phyloP scores from a whole-genome alignment of 495 filamentous ascomycete genomes.

The Annulohypoxylon bovei region DNA sequence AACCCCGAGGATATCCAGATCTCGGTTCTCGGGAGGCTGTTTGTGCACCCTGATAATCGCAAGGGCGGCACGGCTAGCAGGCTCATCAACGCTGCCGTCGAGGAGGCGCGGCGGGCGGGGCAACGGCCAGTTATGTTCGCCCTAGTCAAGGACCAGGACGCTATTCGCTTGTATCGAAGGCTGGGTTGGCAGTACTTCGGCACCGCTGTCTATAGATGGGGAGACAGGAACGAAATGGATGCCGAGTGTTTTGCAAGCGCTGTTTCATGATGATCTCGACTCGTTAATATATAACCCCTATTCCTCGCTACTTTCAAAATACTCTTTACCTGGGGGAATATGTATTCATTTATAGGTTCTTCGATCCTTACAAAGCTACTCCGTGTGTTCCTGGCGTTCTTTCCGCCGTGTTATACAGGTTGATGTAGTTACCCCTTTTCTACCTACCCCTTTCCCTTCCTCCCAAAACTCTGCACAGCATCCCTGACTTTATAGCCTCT shows the following conservation, averaged over 20 bases:
- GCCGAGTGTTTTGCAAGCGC: slow-evolving; percentile 28
- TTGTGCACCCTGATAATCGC: slow-evolving; percentile 29
- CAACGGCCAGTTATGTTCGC: slow-evolving; percentile 24
- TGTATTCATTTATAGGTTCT: background rate
- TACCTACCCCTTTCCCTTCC: no score
- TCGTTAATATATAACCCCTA: background rate
- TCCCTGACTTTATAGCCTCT: no score
- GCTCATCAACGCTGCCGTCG: slow-evolving; percentile 21
- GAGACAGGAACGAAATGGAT: slow-evolving; percentile 25
- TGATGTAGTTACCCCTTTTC: background rate
- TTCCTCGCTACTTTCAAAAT: background rate
- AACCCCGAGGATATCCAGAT: slow-evolving; percentile 10
- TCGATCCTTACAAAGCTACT: background rate
- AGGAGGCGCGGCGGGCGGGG: slow-evolving; percentile 10
- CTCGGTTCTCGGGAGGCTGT: slow-evolving; percentile 27
- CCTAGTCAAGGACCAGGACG: slow-evolving; percentile 31
- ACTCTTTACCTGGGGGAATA: no score
- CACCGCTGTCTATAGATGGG: slow-evolving; percentile 18
- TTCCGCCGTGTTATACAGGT: no score
- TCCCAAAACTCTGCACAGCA: no score
- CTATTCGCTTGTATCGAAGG: slow-evolving; percentile 30
- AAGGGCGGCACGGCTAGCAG: slow-evolving; percentile 17
- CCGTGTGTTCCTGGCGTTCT: background rate
- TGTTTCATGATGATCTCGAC: background rate
- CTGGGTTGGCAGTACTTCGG: slow-evolving; percentile 32